A percentile compares a stretch with the other conserved stretches of the same genome.
phyloP scores from a whole-genome alignment of 495 filamentous ascomycete species.

The Podospora fimiseda region DNA sequence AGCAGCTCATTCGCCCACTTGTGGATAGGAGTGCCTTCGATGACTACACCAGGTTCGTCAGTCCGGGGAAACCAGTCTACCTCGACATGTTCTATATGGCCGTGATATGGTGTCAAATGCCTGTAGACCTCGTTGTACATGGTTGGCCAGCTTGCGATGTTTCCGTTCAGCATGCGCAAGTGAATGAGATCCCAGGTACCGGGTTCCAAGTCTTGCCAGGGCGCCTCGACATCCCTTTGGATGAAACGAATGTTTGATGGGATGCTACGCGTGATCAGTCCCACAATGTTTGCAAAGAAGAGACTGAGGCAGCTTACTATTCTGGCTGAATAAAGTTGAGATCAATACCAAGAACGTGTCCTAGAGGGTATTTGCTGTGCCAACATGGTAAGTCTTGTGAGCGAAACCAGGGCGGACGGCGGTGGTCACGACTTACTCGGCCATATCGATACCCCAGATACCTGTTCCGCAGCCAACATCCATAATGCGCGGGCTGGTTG shows the following conservation, averaged over 20 bases:
- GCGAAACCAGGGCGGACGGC: neutral
- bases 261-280: slow-evolving; percentile 44
- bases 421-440: slow-evolving; percentile 50
- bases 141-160: slow-evolving; percentile 69
- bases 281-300: neutral
- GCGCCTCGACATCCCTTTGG: slow-evolving; percentile 71
- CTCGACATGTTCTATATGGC: slow-evolving; percentile 86
- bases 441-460: slow-evolving; percentile 87
- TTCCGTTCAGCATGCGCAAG: slow-evolving; percentile 72
- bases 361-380: slow-evolving; percentile 21
- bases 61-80: slow-evolving; percentile 77
- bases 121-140: slow-evolving; percentile 64
- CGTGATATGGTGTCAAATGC: slow-evolving; percentile 72
- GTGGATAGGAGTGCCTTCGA: slow-evolving; percentile 38
- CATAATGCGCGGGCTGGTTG: slow-evolving; percentile 48
- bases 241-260: slow-evolving; percentile 64
- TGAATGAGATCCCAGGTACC: slow-evolving; percentile 84
- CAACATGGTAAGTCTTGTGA: no score
- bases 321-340: slow-evolving; percentile 75
- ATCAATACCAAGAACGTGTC: slow-evolving; percentile 39
- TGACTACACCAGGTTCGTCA: slow-evolving; percentile 55
- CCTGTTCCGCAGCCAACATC: slow-evolving; percentile 87
- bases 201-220: slow-evolving; percentile 64
- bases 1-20: slow-evolving; percentile 67
- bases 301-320: slow-evolving; percentile 39